These are phyloP conservation scores for Diplodia intermedia DNA, from an alignment of 2,329 filamentous ascomycete species.

Conservation along the genomic window DNA sequence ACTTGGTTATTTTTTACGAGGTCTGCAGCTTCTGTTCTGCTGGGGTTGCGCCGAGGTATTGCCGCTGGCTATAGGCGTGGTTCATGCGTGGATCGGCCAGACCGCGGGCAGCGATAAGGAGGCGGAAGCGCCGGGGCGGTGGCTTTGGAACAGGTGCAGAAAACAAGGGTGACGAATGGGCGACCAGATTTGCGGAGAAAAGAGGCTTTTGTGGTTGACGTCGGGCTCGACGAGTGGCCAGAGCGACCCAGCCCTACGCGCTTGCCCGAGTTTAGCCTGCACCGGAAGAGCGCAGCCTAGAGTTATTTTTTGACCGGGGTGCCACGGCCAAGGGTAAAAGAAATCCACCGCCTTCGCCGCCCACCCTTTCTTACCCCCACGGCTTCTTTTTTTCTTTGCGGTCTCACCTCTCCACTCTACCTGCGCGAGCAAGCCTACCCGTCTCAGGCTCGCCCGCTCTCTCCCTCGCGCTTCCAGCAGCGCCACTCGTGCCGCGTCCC, in stretches of 20 bases:
- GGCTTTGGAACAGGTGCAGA: neutral
- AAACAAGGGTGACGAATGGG: constrained; percentile 14
- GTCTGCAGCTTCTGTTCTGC: neutral
- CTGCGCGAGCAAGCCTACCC: constrained; percentile 14
- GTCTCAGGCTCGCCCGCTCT: constrained; percentile 9
- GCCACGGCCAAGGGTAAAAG: constrained; percentile 14
- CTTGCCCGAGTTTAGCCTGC: constrained; percentile 25
- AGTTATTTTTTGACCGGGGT: constrained; percentile 23
- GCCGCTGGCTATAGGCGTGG: neutral
- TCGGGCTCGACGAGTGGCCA: constrained; percentile 6
- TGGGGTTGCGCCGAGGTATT: neutral
- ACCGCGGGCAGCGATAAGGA: neutral
- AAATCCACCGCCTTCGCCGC: constrained; percentile 25
- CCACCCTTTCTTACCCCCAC: constrained; percentile 17
- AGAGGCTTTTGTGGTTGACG: constrained; percentile 5
- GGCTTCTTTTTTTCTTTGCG: constrained; percentile 15
- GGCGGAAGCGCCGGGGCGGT: neutral
- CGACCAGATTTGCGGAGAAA: constrained; percentile 24
- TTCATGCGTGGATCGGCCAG: neutral
- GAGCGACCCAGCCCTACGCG: constrained; percentile 23
- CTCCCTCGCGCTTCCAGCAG: constrained; percentile 11
- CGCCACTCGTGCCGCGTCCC: constrained; percentile 12
- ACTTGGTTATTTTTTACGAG: neutral
- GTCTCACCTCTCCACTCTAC: constrained; percentile 11
- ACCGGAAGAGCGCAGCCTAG: constrained; percentile 14